A percentile compares a stretch with the other conserved stretches of the same genome.
phyloP scores from a whole-genome alignment of 352 stramenopile genomes.

The Phytophthora cryptogea region DNA sequence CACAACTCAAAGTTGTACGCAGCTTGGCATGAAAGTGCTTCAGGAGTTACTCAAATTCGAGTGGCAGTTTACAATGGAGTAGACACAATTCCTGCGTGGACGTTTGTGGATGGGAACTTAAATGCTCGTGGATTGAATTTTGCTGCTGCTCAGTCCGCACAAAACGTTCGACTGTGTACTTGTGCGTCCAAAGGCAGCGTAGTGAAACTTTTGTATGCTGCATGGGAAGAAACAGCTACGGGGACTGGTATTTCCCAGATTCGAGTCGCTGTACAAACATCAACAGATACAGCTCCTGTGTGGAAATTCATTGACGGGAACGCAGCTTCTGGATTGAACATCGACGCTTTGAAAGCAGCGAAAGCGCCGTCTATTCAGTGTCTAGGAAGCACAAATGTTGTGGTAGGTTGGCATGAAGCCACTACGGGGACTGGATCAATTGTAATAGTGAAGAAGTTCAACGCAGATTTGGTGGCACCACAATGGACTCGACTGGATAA shows the following conservation, averaged over 20 bases:
- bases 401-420: conserved; percentile 62
- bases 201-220: conserved; percentile 41
- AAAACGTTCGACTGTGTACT: conserved; percentile 44
- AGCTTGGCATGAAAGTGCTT: conserved; percentile 55
- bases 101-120: conserved; percentile 62
- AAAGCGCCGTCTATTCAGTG: conserved; percentile 48
- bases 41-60: conserved; percentile 45
- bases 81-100: conserved; percentile 46
- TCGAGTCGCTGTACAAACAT: conserved; percentile 53
- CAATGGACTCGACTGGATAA: conserved; percentile 46
- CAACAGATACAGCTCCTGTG: conserved; percentile 36
- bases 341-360: conserved; percentile 32
- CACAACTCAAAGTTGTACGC: conserved; percentile 57
- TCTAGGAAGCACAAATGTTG: conserved; percentile 29
- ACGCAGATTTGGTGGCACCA: conserved; percentile 38
- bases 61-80: conserved; percentile 59
- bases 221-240: conserved; percentile 55
- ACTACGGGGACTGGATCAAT: conserved; percentile 10
- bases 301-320: conserved; percentile 69
- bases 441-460: conserved; percentile 52
- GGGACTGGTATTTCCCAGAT: conserved; percentile 42
- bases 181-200: conserved; percentile 33
- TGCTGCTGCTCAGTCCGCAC: conserved; percentile 29
- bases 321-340: conserved; percentile 45
- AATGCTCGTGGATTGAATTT: conserved; percentile 50